phyloP scores from a whole-genome alignment of 1,284 basidiomycete species.

The Leccinum pachyderme region DNA sequence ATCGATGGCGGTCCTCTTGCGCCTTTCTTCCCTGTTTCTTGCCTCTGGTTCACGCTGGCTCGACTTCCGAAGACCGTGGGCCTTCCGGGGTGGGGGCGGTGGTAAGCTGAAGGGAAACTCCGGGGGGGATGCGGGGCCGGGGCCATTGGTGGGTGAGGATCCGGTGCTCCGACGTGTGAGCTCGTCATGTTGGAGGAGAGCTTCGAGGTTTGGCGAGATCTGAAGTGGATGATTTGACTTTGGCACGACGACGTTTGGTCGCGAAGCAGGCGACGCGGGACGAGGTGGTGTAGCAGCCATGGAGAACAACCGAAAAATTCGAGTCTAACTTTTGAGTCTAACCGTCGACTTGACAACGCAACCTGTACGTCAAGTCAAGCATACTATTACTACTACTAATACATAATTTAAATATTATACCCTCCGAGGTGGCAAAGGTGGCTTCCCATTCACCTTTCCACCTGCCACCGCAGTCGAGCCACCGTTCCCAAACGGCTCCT shows the following conservation, averaged over 20 bases:
- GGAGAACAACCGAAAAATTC: too few relatives aligned
- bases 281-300: constrained; percentile 27
- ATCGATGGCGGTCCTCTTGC: constrained; percentile 18
- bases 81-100: constrained; percentile 29
- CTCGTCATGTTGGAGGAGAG: constrained; percentile 60
- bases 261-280: constrained; percentile 13
- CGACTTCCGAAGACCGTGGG: constrained; percentile 11
- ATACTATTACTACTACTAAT: neutral
- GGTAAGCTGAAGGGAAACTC: constrained; percentile 30
- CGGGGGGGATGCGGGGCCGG: constrained; percentile 4
- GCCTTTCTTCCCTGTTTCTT: constrained; percentile 20
- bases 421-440: constrained; percentile 39
- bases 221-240: constrained; percentile 32
- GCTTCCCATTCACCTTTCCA: constrained; percentile 22
- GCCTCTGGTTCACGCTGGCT: constrained; percentile 15
- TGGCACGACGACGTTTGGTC: neutral
- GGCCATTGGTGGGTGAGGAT: constrained; percentile 22
- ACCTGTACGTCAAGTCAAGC: neutral
- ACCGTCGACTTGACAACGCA: neutral
- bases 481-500: neutral
- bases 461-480: constrained; percentile 13
- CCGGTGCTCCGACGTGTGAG: constrained; percentile 30
- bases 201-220: constrained; percentile 62
- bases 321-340: too few relatives aligned
- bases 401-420: neutral